phyloP scores from a whole-genome alignment of 2,329 filamentous ascomycete species.

The Epichloe brachyelytri region DNA sequence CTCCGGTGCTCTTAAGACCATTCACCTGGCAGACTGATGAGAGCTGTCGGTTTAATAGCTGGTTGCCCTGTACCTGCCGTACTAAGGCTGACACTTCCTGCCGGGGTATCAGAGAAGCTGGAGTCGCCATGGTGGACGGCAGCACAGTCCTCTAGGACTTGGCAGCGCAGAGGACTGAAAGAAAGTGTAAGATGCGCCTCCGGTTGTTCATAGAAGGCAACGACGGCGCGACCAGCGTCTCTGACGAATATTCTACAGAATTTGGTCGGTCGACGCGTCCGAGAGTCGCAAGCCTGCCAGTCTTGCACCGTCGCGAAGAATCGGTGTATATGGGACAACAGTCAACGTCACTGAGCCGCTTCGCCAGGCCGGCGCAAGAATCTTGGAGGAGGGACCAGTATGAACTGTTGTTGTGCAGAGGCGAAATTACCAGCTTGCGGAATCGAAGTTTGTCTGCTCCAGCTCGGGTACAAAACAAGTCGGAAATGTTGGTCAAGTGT shows the following conservation, averaged over 20 bases:
- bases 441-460: not conserved
- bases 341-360: not conserved
- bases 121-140: conserved; percentile 12
- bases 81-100: conserved; percentile 33
- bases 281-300: not conserved
- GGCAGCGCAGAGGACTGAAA: not conserved
- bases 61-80: conserved; percentile 28
- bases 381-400: not conserved
- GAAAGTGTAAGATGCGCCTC: not conserved
- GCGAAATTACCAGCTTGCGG: not conserved
- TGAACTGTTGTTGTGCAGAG: not conserved
- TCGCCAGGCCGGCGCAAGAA: conserved; percentile 1
- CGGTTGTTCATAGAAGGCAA: conserved; percentile 5
- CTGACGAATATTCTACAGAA: not conserved
- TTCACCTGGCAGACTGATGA: conserved; percentile 66
- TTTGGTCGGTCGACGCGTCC: not conserved
- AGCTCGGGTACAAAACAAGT: not conserved
- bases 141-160: not conserved
- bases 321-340: not conserved
- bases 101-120: conserved; percentile 18
- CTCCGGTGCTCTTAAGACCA: conserved; percentile 63
- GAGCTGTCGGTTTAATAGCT: conserved; percentile 49
- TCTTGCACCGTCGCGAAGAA: not conserved
- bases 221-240: not conserved
- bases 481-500: not conserved